Conservation (phyloP, 192 early-diverging fungal species). For the Coemansia sp. region DNA sequence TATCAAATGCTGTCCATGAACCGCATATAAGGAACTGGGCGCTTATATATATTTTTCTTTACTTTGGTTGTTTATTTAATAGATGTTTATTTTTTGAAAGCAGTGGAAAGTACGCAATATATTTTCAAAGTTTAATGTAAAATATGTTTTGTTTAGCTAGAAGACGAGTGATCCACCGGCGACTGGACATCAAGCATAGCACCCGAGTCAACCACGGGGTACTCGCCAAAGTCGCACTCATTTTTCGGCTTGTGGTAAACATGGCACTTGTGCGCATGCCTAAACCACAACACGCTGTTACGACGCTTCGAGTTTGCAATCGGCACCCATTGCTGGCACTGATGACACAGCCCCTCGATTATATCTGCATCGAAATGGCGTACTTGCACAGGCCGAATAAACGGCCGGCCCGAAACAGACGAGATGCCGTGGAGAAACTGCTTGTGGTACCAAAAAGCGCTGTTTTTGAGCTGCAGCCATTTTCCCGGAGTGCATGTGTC, state of each 20-base stretch:
- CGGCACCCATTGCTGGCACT: slow-evolving; percentile 80
- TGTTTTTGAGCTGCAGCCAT: slow-evolving; percentile 87
- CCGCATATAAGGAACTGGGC: too few relatives aligned
- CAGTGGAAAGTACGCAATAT: too few relatives aligned
- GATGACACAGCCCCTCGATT: slow-evolving; percentile 80
- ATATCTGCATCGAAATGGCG: slow-evolving; percentile 67
- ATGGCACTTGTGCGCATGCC: slow-evolving; percentile 86
- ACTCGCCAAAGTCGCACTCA: slow-evolving; percentile 20
- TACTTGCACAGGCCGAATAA: slow-evolving; percentile 69
- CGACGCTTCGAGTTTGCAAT: slow-evolving; percentile 73
- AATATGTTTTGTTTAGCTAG: too few relatives aligned
- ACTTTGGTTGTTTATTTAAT: too few relatives aligned
- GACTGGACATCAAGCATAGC: background rate
- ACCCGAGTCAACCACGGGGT: background rate
- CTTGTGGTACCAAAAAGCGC: slow-evolving; percentile 89
- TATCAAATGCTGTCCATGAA: too few relatives aligned
- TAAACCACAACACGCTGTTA: slow-evolving; percentile 79
- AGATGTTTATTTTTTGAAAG: too few relatives aligned
- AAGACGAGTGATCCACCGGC: background rate
- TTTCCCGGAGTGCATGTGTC: slow-evolving; percentile 78
- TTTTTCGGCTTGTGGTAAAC: slow-evolving; percentile 73
- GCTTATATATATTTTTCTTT: too few relatives aligned
- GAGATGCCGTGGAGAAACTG: slow-evolving; percentile 86
- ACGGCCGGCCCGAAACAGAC: slow-evolving; percentile 76
- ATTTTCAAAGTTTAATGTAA: too few relatives aligned